phyloP scores from a whole-genome alignment of 2,329 filamentous ascomycete species.

The Myriosclerotinia duriaeana region DNA sequence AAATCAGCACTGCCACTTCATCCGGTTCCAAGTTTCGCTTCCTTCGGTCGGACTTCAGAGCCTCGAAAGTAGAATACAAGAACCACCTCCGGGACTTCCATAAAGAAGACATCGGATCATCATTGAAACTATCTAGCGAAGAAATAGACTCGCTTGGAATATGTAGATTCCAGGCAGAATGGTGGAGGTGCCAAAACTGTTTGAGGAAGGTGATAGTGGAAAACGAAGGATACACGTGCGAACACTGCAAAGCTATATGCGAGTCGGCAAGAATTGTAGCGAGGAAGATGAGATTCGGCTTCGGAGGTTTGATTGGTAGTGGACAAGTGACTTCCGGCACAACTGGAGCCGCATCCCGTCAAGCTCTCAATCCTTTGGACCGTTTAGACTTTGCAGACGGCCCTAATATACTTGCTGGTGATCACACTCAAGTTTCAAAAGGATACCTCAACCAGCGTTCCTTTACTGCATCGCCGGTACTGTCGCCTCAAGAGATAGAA shows the following conservation, averaged over 20 bases:
- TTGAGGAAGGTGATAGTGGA: neutral
- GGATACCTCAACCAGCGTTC: too few species aligned
- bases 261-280: neutral
- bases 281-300: neutral
- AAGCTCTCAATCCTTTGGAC: neutral
- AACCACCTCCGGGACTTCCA: neutral
- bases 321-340: neutral
- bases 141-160: neutral
- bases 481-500: too few species aligned
- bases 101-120: constrained; percentile 2
- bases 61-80: neutral
- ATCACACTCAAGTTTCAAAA: neutral
- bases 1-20: neutral
- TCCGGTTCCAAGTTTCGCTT: neutral
- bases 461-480: too few species aligned
- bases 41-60: neutral
- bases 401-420: neutral
- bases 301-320: neutral
- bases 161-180: neutral
- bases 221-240: neutral
- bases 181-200: constrained; percentile 7
- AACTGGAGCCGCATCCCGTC: neutral
- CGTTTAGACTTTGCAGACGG: neutral
- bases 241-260: neutral
- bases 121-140: neutral